Conservation (phyloP, 805 yeast species). For the Kluyveromyces lactis region DNA sequence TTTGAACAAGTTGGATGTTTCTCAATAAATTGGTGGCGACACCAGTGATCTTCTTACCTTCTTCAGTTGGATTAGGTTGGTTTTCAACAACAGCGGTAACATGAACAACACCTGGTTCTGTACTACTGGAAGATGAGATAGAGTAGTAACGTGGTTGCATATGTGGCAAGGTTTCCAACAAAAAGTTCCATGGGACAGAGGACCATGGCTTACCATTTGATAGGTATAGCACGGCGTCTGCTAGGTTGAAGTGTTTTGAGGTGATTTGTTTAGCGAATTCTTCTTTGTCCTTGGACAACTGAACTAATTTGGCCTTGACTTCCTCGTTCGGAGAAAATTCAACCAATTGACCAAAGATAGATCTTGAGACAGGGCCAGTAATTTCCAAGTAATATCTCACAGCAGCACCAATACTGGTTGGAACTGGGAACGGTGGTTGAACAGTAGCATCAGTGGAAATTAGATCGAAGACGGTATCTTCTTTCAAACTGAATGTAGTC, state of each 20-base stretch:
- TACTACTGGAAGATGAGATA: constrained; percentile 79
- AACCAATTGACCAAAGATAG: constrained; percentile 60
- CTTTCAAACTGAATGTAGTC: constrained; percentile 49
- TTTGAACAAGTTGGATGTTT: constrained; percentile 55
- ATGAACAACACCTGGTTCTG: constrained; percentile 67
- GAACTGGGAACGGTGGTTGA: constrained; percentile 56
- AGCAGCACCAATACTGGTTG: constrained; percentile 84
- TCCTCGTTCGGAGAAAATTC: constrained; percentile 72
- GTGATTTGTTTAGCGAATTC: constrained; percentile 60
- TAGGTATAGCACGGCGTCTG: constrained; percentile 59
- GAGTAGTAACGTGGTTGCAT: constrained; percentile 94
- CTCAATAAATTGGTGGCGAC: constrained; percentile 85
- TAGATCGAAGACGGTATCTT: constrained; percentile 51
- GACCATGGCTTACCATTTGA: constrained; percentile 67
- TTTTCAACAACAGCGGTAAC: constrained; percentile 91
- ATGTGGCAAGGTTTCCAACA: constrained; percentile 72
- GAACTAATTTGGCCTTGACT: constrained; percentile 31
- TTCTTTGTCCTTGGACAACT: constrained; percentile 59
- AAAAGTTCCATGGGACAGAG: constrained; percentile 71
- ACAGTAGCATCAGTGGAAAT: constrained; percentile 65
- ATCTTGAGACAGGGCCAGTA: constrained; percentile 90
- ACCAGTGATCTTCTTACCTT: constrained; percentile 41
- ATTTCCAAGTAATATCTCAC: constrained; percentile 84
- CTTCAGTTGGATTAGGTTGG: constrained; percentile 26
- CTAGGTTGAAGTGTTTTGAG: constrained; percentile 54